A percentile compares a stretch with the other conserved stretches of the same genome.
Conservation (phyloP, 495 filamentous ascomycete genomes). For the Xylaria telfairii region DNA sequence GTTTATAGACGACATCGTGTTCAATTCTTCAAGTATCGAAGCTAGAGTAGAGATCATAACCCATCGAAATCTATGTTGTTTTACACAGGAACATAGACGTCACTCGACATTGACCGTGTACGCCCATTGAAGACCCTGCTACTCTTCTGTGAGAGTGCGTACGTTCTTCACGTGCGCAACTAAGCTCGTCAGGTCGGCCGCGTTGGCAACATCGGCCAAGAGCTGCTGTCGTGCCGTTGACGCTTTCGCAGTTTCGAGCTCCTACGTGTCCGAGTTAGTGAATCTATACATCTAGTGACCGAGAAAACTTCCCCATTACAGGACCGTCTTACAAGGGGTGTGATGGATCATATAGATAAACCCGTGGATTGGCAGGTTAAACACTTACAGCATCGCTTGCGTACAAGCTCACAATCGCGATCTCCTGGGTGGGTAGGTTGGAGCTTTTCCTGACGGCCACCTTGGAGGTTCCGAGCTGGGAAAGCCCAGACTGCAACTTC, state of each 20-base stretch:
- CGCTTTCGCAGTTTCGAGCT: not conserved
- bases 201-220: not conserved
- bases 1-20: not conserved
- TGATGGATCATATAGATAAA: not conserved
- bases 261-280: slow-evolving; percentile 1
- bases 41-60: not conserved
- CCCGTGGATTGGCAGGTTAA: not conserved
- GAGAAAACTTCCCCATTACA: not conserved
- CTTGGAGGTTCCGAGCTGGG: not conserved
- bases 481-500: slow-evolving; percentile 5
- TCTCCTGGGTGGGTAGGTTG: slow-evolving; percentile 6
- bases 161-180: slow-evolving; percentile 1
- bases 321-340: not conserved
- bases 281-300: not conserved
- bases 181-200: not conserved
- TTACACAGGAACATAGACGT: not conserved
- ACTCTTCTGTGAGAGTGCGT: not conserved
- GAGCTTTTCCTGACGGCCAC: not conserved
- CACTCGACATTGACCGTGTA: not conserved
- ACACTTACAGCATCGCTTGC: slow-evolving; percentile 19
- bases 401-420: slow-evolving; percentile 8
- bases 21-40: not conserved
- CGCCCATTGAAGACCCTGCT: not conserved
- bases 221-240: slow-evolving; percentile 1
- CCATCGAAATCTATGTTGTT: not conserved